Conservation (phyloP, 345 rosid species). For the Capsella bursapastoris region DNA sequence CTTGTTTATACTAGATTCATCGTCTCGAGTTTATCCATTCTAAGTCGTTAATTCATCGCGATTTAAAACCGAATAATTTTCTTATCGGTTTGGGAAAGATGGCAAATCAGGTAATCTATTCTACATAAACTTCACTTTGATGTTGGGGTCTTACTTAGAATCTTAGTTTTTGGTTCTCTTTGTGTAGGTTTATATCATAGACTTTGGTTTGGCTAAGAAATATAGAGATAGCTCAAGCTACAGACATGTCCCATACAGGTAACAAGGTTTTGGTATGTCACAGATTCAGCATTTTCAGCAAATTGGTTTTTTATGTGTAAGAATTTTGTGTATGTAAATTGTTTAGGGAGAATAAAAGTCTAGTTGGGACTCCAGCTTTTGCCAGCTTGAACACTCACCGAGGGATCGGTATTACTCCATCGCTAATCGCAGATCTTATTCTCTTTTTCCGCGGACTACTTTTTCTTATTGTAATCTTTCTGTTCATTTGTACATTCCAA, state of each 20-base stretch:
- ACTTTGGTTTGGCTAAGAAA: neutral
- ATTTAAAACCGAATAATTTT: neutral
- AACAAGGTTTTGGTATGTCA: neutral
- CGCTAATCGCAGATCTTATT: neutral
- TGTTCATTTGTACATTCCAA: neutral
- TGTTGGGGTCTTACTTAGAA: neutral
- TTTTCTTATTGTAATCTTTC: neutral
- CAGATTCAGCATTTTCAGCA: too few species aligned
- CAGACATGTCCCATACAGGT: neutral
- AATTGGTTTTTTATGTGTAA: too few species aligned
- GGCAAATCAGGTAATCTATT: neutral
- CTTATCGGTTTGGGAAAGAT: neutral
- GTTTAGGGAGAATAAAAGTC: too few species aligned
- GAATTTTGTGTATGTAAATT: too few species aligned
- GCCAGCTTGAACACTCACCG: neutral
- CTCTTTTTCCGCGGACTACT: neutral
- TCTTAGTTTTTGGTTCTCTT: neutral
- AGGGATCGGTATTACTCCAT: neutral
- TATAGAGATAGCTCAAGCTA: neutral
- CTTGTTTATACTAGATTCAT: neutral
- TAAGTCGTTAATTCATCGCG: neutral
- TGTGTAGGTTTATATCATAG: neutral
- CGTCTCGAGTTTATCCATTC: neutral
- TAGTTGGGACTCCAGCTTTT: too few species aligned
- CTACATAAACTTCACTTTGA: neutral